phyloP scores from a whole-genome alignment of 805 yeast genomes.

The Lipomyces mesembrius region DNA sequence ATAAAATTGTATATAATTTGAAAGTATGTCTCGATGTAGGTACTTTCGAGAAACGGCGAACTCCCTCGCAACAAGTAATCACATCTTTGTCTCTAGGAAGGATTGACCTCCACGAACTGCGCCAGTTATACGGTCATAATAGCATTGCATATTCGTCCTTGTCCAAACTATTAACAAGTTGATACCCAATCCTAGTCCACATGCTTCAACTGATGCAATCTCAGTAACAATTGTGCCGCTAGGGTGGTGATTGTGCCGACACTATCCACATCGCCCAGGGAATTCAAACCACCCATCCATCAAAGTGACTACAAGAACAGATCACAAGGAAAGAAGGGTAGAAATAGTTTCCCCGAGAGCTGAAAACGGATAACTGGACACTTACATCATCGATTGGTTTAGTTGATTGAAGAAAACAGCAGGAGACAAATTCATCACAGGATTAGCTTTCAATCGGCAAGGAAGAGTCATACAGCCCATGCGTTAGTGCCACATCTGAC shows the following conservation, averaged over 20 bases:
- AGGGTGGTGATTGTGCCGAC: slow-evolving; percentile 39
- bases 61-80: not conserved
- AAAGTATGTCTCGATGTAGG: not conserved
- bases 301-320: not conserved
- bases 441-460: not conserved
- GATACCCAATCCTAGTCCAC: not conserved
- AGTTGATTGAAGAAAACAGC: slow-evolving; percentile 38
- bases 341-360: slow-evolving; percentile 35
- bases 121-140: not conserved
- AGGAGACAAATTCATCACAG: not conserved
- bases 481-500: slow-evolving; percentile 2
- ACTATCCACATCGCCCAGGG: slow-evolving; percentile 41
- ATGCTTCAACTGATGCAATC: slow-evolving; percentile 25
- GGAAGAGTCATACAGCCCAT: not conserved
- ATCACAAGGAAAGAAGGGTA: not conserved
- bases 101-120: not conserved
- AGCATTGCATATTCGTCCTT: not conserved
- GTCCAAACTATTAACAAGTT: not conserved
- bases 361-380: slow-evolving; percentile 32
- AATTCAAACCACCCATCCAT: not conserved
- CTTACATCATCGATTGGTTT: slow-evolving; percentile 41
- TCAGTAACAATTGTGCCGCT: slow-evolving; percentile 35
- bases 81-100: not conserved
- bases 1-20: not conserved
- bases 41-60: no score